phyloP scores from a whole-genome alignment of 1,284 basidiomycete genomes.

The Phlebopus sp. region DNA sequence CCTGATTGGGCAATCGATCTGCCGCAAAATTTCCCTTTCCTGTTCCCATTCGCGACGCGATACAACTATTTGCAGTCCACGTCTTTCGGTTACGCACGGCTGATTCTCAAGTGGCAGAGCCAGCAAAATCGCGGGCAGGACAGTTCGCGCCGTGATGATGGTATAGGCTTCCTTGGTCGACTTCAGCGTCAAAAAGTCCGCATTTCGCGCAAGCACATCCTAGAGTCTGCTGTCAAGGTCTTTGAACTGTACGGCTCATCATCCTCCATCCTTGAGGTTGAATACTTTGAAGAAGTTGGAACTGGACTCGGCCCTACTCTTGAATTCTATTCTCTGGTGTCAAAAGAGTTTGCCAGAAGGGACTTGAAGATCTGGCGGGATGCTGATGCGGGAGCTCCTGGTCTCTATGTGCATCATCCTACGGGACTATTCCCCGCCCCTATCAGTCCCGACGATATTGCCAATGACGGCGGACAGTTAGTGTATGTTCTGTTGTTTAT shows the following conservation, averaged over 20 bases:
- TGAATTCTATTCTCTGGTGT: constrained; percentile 95
- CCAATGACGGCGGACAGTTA: constrained; percentile 69
- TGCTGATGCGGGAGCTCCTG: constrained; percentile 62
- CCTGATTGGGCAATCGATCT: constrained; percentile 97
- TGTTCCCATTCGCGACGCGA: constrained; percentile 97
- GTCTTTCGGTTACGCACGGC: constrained; percentile 93
- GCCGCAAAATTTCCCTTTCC: constrained; percentile 93
- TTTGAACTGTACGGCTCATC: constrained; percentile 96
- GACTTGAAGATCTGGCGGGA: constrained; percentile 91
- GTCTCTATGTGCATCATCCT: constrained; percentile 77
- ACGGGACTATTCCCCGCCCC: constrained; percentile 90
- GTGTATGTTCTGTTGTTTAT: constrained; percentile 29
- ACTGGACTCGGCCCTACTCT: constrained; percentile 98
- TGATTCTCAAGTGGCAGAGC: constrained; percentile 89
- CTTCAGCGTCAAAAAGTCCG: constrained; percentile 95
- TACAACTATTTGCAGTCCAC: constrained; percentile 97
- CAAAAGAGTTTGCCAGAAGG: constrained; percentile 87
- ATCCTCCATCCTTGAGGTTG: constrained; percentile 91
- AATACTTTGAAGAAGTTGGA: constrained; percentile 99
- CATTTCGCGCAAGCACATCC: constrained; percentile 90
- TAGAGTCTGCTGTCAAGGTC: constrained; percentile 97
- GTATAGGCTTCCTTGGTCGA: constrained; percentile 87
- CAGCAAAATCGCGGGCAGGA: constrained; percentile 75
- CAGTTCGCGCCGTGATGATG: constrained; percentile 80
- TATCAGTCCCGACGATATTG: constrained; percentile 60